These are phyloP conservation scores for Leucoagaricus sp. DNA, from an alignment of 1,284 basidiomycete genomes.

Conservation along the genomic window DNA sequence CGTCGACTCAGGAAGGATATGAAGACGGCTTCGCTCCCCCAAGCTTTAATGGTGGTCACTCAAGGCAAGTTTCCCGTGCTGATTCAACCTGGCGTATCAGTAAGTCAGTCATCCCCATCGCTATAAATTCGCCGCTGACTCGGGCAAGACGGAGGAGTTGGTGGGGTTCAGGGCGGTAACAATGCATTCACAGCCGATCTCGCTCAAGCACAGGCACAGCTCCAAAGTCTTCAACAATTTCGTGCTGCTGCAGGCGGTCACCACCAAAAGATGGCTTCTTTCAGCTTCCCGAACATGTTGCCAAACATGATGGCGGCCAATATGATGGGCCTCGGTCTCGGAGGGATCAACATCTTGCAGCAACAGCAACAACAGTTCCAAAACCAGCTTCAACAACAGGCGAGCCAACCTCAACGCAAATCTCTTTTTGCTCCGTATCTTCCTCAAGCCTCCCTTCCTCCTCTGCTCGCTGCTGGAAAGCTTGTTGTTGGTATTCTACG, in stretches of 20 bases:
- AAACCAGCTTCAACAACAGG: conserved; percentile 88
- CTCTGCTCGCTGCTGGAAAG: conserved; percentile 96
- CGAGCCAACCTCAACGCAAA: conserved; percentile 92
- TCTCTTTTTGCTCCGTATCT: conserved; percentile 99
- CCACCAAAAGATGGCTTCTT: conserved; percentile 96
- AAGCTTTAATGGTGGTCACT: conserved; percentile 62
- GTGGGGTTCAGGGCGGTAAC: conserved; percentile 63
- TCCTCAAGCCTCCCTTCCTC: conserved; percentile 96
- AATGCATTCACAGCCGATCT: conserved; percentile 77
- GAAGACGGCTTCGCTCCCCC: conserved; percentile 73
- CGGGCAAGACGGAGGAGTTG: conserved; percentile 68
- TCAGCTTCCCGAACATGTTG: conserved; percentile 96
- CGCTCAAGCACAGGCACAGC: conserved; percentile 93
- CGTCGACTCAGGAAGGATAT: conserved; percentile 59
- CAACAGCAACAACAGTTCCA: conserved; percentile 90
- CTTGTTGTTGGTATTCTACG: conserved; percentile 96
- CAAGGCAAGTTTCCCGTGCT: conserved; percentile 73
- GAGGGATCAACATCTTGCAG: conserved; percentile 77
- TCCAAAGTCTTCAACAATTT: conserved; percentile 96
- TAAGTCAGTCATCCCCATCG: conserved; percentile 39
- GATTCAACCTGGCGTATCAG: conserved; percentile 90
- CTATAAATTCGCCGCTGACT: conserved; percentile 15
- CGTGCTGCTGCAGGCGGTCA: conserved; percentile 93
- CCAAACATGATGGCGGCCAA: conserved; percentile 95
- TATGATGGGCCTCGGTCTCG: conserved; percentile 87